Conservation (phyloP, 768 basidiomycete species). For the Amylocystis lapponica region DNA sequence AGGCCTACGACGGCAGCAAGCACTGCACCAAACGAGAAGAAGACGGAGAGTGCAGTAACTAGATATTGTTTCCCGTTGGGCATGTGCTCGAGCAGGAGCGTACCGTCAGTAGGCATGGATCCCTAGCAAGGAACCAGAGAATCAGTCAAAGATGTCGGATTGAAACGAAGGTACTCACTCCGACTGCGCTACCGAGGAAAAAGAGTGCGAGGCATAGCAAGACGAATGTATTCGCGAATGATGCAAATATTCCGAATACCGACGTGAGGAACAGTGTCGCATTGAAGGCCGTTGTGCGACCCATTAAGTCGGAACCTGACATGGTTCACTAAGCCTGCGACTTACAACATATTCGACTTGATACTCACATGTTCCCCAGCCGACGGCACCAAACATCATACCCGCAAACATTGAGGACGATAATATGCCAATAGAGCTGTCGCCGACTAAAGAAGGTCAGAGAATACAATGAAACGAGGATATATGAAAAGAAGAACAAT, state of each 20-base stretch:
- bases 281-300: conserved; percentile 88
- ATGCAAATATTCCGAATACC: conserved; percentile 78
- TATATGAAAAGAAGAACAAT: not conserved
- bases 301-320: conserved; percentile 78
- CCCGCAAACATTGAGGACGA: conserved; percentile 89
- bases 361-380: conserved; percentile 82
- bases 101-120: conserved; percentile 96
- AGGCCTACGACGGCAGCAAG: conserved; percentile 78
- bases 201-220: conserved; percentile 76
- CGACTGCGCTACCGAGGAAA: conserved; percentile 88
- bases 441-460: conserved; percentile 64
- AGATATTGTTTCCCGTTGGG: conserved; percentile 90
- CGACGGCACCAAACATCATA: conserved; percentile 95
- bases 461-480: not conserved
- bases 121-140: conserved; percentile 42
- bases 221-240: conserved; percentile 63
- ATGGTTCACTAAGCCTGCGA: not conserved
- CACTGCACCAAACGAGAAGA: conserved; percentile 92
- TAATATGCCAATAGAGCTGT: conserved; percentile 71
- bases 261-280: conserved; percentile 87
- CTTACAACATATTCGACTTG: not conserved
- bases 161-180: conserved; percentile 45
- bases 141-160: not conserved
- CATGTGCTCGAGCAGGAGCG: conserved; percentile 87
- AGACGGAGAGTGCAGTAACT: conserved; percentile 87